These are phyloP conservation scores for Exophiala oligosperma DNA, from an alignment of 2,329 filamentous ascomycete genomes.

Conservation along the genomic window DNA sequence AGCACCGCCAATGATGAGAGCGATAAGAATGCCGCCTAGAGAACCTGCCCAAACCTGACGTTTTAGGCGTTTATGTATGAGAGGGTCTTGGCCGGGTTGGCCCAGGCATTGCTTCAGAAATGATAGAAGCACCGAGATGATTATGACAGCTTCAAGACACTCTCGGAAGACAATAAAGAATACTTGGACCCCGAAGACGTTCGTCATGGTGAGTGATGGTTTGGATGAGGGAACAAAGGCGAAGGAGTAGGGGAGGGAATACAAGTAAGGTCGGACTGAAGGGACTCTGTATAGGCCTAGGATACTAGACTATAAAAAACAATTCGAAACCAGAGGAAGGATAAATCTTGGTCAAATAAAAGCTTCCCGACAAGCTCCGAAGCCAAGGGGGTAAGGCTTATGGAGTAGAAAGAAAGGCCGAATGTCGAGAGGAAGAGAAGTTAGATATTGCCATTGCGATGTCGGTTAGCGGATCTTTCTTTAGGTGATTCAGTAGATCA, in stretches of 20 bases:
- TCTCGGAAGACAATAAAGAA: conserved; percentile 93
- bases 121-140: conserved; percentile 81
- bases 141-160: conserved; percentile 77
- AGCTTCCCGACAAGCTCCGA: too few relatives aligned
- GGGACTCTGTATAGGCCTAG: not conserved
- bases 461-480: too few relatives aligned
- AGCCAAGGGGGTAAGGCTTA: too few relatives aligned
- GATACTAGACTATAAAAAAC: too few relatives aligned
- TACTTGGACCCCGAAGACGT: conserved; percentile 76
- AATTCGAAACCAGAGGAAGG: too few relatives aligned
- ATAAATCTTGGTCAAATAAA: too few relatives aligned
- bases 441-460: too few relatives aligned
- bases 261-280: not conserved
- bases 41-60: conserved; percentile 69
- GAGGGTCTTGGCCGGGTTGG: conserved; percentile 57
- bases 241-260: not conserved
- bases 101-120: conserved; percentile 81
- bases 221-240: conserved; percentile 3
- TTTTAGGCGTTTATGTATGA: conserved; percentile 66
- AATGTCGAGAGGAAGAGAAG: too few relatives aligned
- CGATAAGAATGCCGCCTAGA: conserved; percentile 61
- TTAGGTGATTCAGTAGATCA: not conserved
- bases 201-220: conserved; percentile 49
- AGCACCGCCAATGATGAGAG: conserved; percentile 63
- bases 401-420: too few relatives aligned